These are phyloP conservation scores for Leccinum fuscescens DNA, from an alignment of 1,284 basidiomycete species.

Conservation along the genomic window DNA sequence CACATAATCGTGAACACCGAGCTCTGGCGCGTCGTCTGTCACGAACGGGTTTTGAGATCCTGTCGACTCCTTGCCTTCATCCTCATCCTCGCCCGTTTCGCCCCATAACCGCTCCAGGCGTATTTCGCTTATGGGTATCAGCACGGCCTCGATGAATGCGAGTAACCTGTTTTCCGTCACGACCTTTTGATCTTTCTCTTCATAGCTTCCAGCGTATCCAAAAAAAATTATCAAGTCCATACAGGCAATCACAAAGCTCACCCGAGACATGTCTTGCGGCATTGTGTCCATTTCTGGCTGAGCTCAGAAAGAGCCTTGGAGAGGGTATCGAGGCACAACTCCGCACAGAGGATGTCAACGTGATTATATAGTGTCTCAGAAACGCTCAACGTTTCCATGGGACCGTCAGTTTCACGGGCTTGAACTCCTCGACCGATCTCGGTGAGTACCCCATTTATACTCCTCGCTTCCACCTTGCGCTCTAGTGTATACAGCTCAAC, in stretches of 20 bases:
- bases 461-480: not conserved
- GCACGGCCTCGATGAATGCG: not conserved
- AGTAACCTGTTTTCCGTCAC: not conserved
- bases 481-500: no score
- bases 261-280: no score
- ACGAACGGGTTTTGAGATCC: not conserved
- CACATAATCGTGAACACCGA: no score
- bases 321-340: conserved; percentile 86
- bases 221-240: not conserved
- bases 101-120: not conserved
- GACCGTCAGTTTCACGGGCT: conserved; percentile 94
- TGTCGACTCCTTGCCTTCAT: not conserved
- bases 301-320: conserved; percentile 92
- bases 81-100: not conserved
- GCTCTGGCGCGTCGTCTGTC: not conserved
- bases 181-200: not conserved
- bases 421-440: conserved; percentile 89
- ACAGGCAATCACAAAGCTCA: no score
- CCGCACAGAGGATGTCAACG: conserved; percentile 86
- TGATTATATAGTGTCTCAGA: conserved; percentile 83
- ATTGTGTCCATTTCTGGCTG: conserved; percentile 78
- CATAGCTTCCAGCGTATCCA: not conserved
- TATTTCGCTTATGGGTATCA: not conserved
- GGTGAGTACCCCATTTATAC: conserved; percentile 45
- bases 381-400: conserved; percentile 97